Evolutionary conservation across 495 filamentous ascomycete species (phyloP), one percentile per base, ranked within the genome.

Genomic region (Parathielavia appendiculata): DNA sequence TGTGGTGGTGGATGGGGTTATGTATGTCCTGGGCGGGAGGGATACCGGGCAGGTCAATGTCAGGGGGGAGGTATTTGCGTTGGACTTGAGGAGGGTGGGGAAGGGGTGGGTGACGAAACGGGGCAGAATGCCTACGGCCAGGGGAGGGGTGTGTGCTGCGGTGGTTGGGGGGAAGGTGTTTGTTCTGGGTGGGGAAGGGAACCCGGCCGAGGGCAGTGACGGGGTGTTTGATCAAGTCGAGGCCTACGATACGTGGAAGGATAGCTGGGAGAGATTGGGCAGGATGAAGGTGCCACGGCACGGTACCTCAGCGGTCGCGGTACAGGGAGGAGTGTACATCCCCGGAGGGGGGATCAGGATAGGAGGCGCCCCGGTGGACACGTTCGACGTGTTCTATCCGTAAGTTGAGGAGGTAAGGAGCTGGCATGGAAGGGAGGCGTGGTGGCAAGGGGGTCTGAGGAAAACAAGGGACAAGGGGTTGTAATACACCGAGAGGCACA

Each of bases 131-230:
- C 69, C 71, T 12, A 65, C 60, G 23, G 54, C 69, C 0, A 64
- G 70, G 35, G 68, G 71, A n/a, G 74, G 75, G 1, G 49, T 75
- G 10, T 61, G 67, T 1, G 58, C 60, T 17, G 75, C 61, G 0
- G 65, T 63, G 4, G 58, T 76, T 5, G 68, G 61, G 19, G 54
- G 36, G 0, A 71, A 66, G 57, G 59, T 78, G 9, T 70, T 69
- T 14, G 70, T 71, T 0, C 74, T 79, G 53, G 75, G 75, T 13
- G 74, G 75, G 16, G 75, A 77, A 63, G 75, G 71, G 4, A 75
- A 78, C 46, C 54, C 56, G 12, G 61, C 55, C 6, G 36, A 51
- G 22, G 58, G 44, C 4, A 61, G 52, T 8, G 58, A 58, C 5
- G 67, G 69, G 1, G 67, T 71, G 20, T 69, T 61, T 43, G 65